phyloP scores from a whole-genome alignment of 768 basidiomycete genomes.

The Amanita muscaria region DNA sequence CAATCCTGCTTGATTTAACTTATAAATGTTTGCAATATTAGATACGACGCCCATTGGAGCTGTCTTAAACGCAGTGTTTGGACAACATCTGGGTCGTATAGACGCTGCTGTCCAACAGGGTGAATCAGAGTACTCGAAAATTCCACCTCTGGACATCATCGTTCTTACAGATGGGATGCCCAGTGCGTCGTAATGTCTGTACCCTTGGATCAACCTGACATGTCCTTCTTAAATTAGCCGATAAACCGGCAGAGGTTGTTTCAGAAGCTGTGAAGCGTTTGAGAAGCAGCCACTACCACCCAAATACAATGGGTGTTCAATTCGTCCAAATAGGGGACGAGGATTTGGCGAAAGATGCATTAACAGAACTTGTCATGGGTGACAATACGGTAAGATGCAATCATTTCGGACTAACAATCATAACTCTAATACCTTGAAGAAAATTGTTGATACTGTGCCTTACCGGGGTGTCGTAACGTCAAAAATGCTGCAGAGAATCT shows the following conservation, averaged over 20 bases:
- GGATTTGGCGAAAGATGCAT: constrained; percentile 11
- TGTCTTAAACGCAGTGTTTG: constrained; percentile 15
- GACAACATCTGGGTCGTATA: constrained; percentile 13
- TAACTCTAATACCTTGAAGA: constrained; percentile 11
- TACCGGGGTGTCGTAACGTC: constrained; percentile 20
- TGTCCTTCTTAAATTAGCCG: constrained; percentile 7
- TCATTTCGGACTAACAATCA: neutral
- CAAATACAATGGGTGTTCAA: constrained; percentile 24
- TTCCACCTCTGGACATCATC: constrained; percentile 25
- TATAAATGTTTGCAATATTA: too few species aligned
- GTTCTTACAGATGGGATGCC: constrained; percentile 26
- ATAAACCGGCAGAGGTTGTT: constrained; percentile 14
- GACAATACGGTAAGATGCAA: constrained; percentile 17
- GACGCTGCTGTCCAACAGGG: neutral
- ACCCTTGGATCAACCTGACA: neutral
- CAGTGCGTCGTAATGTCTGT: constrained; percentile 11
- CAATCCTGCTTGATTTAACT: constrained; percentile 8
- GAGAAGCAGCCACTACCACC: constrained; percentile 21
- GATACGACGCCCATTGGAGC: constrained; percentile 24
- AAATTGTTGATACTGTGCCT: constrained; percentile 23
- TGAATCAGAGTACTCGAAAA: constrained; percentile 15
- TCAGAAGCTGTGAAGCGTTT: constrained; percentile 17
- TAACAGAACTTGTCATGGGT: constrained; percentile 19
- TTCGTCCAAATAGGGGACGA: constrained; percentile 27
- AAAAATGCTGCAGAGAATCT: constrained; percentile 21